A percentile compares a stretch with the other conserved stretches of the same genome.
Conservation (phyloP, 1,139 yeast genomes). For the Candida sanyaensis region DNA sequence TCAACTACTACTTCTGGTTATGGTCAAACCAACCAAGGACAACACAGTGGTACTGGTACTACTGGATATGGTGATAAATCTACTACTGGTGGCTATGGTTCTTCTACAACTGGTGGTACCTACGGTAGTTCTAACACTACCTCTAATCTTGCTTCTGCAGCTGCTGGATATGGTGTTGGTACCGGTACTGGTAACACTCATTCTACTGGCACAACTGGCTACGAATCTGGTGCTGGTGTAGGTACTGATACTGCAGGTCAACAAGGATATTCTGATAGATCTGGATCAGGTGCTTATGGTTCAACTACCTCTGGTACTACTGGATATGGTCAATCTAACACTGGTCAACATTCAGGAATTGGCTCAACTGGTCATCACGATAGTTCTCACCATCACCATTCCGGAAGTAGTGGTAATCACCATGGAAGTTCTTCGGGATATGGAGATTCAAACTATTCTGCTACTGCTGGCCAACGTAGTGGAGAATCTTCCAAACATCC, state of each 20-base stretch:
- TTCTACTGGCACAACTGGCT: neutral
- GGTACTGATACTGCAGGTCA: constrained; percentile 1
- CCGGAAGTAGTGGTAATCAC: neutral
- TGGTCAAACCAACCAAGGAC: neutral
- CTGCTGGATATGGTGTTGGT: constrained; percentile 11
- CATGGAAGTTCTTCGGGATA: neutral
- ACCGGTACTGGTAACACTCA: constrained; percentile 4
- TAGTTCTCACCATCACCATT: neutral
- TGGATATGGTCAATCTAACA: neutral
- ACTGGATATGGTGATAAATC: constrained; percentile 10
- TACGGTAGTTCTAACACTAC: constrained; percentile 10
- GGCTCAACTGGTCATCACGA: constrained; percentile 8
- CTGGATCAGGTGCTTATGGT: constrained; percentile 3
- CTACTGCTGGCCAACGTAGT: neutral
- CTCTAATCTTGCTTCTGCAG: constrained; percentile 9
- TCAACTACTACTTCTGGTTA: neutral
- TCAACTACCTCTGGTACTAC: neutral
- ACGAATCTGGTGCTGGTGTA: neutral
- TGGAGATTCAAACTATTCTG: neutral
- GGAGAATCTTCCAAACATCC: neutral
- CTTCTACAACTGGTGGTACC: constrained; percentile 1
- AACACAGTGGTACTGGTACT: neutral
- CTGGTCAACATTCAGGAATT: neutral
- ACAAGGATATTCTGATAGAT: neutral
- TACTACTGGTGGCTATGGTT: constrained; percentile 4